Evolutionary conservation across 768 basidiomycete species (phyloP).

Genomic region (Udeniomyces megalosporus): DNA sequence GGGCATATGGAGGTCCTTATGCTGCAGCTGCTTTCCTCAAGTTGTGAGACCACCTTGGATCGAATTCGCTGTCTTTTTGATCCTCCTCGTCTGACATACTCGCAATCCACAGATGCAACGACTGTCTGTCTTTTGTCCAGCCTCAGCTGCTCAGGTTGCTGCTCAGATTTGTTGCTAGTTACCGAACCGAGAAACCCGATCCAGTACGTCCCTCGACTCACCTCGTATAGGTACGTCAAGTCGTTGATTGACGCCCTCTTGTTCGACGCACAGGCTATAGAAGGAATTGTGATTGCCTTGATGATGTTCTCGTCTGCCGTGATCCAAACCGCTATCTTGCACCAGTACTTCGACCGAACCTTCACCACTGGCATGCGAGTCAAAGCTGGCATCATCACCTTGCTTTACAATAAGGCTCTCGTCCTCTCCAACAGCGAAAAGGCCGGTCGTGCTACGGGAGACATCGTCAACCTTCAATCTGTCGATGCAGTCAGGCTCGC

Average conservation of each 20-base stretch:
- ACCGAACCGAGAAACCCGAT: constrained; percentile 38
- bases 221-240: too few species aligned
- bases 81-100: too few species aligned
- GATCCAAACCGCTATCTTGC: constrained; percentile 59
- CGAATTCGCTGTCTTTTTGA: too few species aligned
- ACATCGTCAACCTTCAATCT: constrained; percentile 81
- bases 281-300: constrained; percentile 61
- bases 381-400: constrained; percentile 68
- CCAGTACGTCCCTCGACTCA: too few species aligned
- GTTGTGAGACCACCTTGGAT: too few species aligned
- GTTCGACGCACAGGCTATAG: constrained; percentile 24
- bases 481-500: constrained; percentile 67
- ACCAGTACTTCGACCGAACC: constrained; percentile 78
- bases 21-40: constrained; percentile 37
- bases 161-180: constrained; percentile 62
- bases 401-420: constrained; percentile 72
- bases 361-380: constrained; percentile 59
- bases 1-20: constrained; percentile 67
- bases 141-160: constrained; percentile 70
- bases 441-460: constrained; percentile 56
- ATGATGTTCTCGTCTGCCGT: constrained; percentile 68
- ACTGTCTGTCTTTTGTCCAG: constrained; percentile 64
- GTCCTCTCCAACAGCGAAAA: constrained; percentile 74
- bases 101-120: too few species aligned
- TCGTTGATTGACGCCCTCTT: background rate